Base-by-base conservation (phyloP, 352 stramenopile species). In the Phytophthora pisi region DNA sequence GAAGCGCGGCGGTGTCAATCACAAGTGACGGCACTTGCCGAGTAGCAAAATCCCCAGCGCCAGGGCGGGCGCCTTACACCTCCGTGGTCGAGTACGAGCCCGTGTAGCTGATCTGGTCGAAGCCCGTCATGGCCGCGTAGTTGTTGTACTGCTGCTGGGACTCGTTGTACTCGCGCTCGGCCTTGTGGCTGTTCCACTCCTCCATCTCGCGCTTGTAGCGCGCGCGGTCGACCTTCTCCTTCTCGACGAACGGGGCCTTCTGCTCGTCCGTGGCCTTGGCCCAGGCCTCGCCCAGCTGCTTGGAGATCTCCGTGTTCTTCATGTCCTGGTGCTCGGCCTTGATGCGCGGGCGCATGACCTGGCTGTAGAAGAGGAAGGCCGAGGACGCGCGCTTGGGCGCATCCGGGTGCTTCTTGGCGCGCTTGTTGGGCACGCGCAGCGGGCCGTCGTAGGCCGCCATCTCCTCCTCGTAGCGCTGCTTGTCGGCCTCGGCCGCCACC, bases 241-340 rank as follows among this genome's bases (percentile, higher is more conserved):
- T 96, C 74, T 98, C 90, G 11, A 97, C 79, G 66, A 96, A 97
- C 34, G 94, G 95, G 9, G 77, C 74, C 64, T 97, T 97, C 68
- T 98, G 91, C 58, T 95, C 86, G 31, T 97, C 83, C 34, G 84
- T 96, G n/a, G 91, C 84, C 64, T 97, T 97, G 40, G 77, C 61
- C 95, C 96, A 98, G 5, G 92, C 88, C 66, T 98, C 92, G 20
- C 95, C 95, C 24, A 99, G 73, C 52, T 98, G 81, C 71, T 96
- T 95, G 10, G 95, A 98, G 67, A 99, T 97, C 57, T 98, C 95
- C 68, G 94, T 98, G 74, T 98, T 98, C 64, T 97, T 96, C 89
- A 98, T 97, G 54, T 97, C 89, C 46, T 94, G 93, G 75, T 98
- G 90, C 54, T 97, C 85, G 3, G 85, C 72, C 75, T 98, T 98